Percentiles rank a stretch among this genome's conserved stretches.
Evolutionary conservation across 805 yeast genomes (phyloP).

Genomic region (Barnettozyma sp.): DNA sequence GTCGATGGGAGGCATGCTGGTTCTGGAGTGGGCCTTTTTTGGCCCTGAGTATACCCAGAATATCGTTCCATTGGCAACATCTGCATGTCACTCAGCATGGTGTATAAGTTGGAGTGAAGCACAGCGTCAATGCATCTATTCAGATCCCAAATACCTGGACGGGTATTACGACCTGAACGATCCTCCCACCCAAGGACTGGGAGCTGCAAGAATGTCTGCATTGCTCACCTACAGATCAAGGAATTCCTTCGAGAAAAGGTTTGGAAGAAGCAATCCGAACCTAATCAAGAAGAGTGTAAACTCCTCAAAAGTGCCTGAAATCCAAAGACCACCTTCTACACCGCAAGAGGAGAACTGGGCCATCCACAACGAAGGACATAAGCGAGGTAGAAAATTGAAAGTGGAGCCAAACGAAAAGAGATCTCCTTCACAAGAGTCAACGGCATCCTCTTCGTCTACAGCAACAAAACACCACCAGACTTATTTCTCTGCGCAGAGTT

Average conservation of each 20-base stretch:
- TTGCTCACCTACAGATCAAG: slow-evolving; percentile 86
- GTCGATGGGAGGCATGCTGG: slow-evolving; percentile 98
- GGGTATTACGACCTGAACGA: slow-evolving; percentile 78
- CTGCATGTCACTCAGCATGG: slow-evolving; percentile 96
- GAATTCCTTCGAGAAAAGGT: slow-evolving; percentile 83
- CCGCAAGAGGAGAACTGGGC: slow-evolving; percentile 71
- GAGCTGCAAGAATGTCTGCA: slow-evolving; percentile 98
- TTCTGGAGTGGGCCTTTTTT: slow-evolving; percentile 78
- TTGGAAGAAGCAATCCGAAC: slow-evolving; percentile 76
- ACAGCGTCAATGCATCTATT: slow-evolving; percentile 90
- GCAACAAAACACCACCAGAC: slow-evolving; percentile 34
- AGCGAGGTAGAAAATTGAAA: slow-evolving; percentile 23
- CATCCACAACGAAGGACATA: slow-evolving; percentile 82
- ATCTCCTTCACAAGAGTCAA: slow-evolving; percentile 12
- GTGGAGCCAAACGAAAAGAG: slow-evolving; percentile 2
- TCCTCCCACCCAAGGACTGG: slow-evolving; percentile 79
- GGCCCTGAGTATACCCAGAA: slow-evolving; percentile 60
- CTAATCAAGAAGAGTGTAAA: slow-evolving; percentile 12
- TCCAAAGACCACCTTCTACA: slow-evolving; percentile 35
- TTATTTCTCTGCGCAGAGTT: slow-evolving; percentile 91
- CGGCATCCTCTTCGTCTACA: slow-evolving; percentile 28
- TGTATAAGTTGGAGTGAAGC: slow-evolving; percentile 99
- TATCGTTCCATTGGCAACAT: slow-evolving; percentile 82
- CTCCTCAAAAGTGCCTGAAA: slow-evolving; percentile 2
- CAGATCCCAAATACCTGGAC: slow-evolving; percentile 88